Evolutionary conservation across 495 filamentous ascomycete genomes (phyloP), one percentile per base, ranked within the genome.

Genomic region (Poronia punctata): DNA sequence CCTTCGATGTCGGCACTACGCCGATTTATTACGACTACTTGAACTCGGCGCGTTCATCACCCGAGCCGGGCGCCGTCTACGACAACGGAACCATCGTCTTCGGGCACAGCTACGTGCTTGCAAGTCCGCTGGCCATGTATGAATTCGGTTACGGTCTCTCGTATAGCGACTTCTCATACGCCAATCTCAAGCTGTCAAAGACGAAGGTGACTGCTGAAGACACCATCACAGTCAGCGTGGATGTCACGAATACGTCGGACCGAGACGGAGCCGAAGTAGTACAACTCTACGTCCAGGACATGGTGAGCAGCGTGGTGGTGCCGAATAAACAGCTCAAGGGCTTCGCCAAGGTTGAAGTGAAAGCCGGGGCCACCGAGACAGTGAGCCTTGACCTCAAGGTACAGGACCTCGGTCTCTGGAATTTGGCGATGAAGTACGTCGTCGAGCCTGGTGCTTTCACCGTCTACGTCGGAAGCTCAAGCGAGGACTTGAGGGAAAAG

Each of bases 11-110:
- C 26, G 82, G 81, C 25, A 75, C 75, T 6, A 65, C 78, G 2
- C 82, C 82, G 0, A 66, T 82, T 36, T 83, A 77, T 61, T 85
- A 85, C 54, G 81, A 85, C 47, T 80, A 82, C 56, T 60, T 78
- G 14, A 84, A 84, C 59, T 79, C 77, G 0, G 78, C 71, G n/a
- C 71, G 82, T 8, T 52, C 54, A 1, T 62, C 59, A 14, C 60
- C 67, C 1, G 68, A 74, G 35, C 64, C 73, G 0, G 80, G 82
- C 0, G 36, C 47, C 0, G 56, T 65, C 3, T 59, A 62, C 27
- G 48, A 53, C 1, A 77, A 86, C 30, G 80, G 79, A 1, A 76
- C 74, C 0, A 53, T 85, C 31, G 61, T 68, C 4, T 85, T 84
- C 42, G 80, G 79, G 0, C 74, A 78, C 48, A 71, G 76, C 45